phyloP scores from a whole-genome alignment of 331 rosid species.

The Erythrophleum ivorense region DNA sequence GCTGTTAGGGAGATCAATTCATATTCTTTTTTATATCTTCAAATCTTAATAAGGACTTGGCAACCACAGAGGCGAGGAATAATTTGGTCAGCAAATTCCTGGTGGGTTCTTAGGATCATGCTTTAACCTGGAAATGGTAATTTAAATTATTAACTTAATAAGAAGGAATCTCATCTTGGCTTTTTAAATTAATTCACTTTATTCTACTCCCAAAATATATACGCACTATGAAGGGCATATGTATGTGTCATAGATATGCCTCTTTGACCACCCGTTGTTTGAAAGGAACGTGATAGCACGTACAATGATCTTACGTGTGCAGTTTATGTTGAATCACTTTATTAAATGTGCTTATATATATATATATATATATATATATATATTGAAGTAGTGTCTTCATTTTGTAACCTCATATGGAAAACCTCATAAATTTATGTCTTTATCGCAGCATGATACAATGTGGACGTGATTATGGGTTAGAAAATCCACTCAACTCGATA shows the following conservation, averaged over 20 bases:
- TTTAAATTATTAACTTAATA: slow-evolving; percentile 26
- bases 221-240: slow-evolving; percentile 43
- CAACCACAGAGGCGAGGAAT: slow-evolving; percentile 47
- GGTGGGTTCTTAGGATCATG: slow-evolving; percentile 50
- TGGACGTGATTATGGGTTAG: no score
- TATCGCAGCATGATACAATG: no score
- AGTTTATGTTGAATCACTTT: background rate
- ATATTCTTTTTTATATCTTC: background rate
- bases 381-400: background rate
- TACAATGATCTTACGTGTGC: background rate
- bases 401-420: no score
- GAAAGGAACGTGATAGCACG: slow-evolving; percentile 18
- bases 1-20: slow-evolving; percentile 7
- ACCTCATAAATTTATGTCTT: no score
- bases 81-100: slow-evolving; percentile 48
- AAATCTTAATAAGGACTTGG: background rate
- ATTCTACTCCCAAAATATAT: slow-evolving; percentile 44
- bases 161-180: slow-evolving; percentile 48
- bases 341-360: background rate
- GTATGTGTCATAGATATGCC: slow-evolving; percentile 42
- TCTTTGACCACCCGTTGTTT: slow-evolving; percentile 49
- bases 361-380: no score
- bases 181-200: slow-evolving; percentile 44
- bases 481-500: no score
- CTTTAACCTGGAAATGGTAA: slow-evolving; percentile 37